Evolutionary conservation across 2,329 filamentous ascomycete genomes (phyloP).

Genomic region (Aureobasidium sp.): DNA sequence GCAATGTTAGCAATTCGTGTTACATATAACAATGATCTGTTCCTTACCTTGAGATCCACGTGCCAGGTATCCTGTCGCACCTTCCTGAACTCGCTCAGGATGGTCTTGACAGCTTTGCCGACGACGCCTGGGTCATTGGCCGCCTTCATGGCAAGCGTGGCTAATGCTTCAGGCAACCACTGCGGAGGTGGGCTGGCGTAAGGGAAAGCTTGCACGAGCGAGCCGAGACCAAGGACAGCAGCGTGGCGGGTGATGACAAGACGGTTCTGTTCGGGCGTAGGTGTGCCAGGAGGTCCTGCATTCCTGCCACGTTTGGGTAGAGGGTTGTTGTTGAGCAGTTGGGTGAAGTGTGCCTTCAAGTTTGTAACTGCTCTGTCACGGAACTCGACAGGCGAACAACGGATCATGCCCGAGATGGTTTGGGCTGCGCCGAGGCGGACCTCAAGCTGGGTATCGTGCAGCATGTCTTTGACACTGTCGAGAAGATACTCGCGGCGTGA

Average conservation of each 20-base stretch:
- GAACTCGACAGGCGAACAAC: constrained; percentile 77
- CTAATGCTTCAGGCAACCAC: constrained; percentile 92
- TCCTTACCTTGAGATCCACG: constrained; percentile 87
- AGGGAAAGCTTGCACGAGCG: constrained; percentile 90
- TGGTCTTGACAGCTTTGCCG: constrained; percentile 89
- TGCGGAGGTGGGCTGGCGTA: constrained; percentile 85
- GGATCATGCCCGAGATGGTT: constrained; percentile 94
- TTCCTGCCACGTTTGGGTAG: constrained; percentile 59
- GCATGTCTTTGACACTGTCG: constrained; percentile 90
- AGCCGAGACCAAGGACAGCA: constrained; percentile 83
- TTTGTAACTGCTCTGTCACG: constrained; percentile 70
- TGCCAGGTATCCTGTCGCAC: constrained; percentile 98
- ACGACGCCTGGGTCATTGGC: constrained; percentile 86
- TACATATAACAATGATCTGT: background rate
- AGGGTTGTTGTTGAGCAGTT: constrained; percentile 71
- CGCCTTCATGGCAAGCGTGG: constrained; percentile 74
- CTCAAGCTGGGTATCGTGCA: constrained; percentile 84
- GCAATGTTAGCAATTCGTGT: constrained; percentile 19
- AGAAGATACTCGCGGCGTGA: constrained; percentile 75
- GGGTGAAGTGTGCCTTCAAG: constrained; percentile 73
- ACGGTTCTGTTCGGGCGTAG: constrained; percentile 65
- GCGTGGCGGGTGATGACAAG: constrained; percentile 80
- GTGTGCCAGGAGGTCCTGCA: constrained; percentile 45
- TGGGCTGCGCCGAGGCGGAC: constrained; percentile 88
- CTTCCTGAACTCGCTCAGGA: constrained; percentile 98